These are phyloP conservation scores for Botrytis fabae DNA, from an alignment of 2,329 filamentous ascomycete species.

Conservation along the genomic window DNA sequence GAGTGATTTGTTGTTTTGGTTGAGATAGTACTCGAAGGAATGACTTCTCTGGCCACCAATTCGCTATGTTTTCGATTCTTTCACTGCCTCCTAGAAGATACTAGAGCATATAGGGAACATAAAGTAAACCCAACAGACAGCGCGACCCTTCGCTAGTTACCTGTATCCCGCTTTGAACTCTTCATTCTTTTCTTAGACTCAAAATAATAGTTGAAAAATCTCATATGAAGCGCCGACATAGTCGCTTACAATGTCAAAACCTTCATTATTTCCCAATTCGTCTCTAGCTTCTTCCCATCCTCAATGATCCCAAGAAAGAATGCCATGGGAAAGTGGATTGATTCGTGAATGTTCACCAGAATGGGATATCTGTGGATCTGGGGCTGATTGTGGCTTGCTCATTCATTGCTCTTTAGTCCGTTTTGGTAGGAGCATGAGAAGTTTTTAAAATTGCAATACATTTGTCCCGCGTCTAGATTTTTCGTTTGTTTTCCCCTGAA, in stretches of 20 bases:
- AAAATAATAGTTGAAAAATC: not conserved
- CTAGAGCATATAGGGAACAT: not conserved
- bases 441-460: not conserved
- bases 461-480: not conserved
- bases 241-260: not conserved
- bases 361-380: not conserved
- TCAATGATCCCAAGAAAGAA: not conserved
- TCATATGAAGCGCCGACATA: not conserved
- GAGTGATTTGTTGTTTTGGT: not conserved
- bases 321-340: not conserved
- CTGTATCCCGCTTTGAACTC: not conserved
- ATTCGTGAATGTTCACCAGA: not conserved
- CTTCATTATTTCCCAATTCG: constrained; percentile 4
- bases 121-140: not conserved
- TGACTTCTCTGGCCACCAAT: too few species aligned
- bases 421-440: not conserved
- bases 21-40: not conserved
- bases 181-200: not conserved
- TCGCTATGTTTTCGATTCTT: not conserved
- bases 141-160: not conserved
- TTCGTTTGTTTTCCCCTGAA: not conserved
- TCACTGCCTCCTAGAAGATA: not conserved
- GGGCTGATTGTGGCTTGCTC: constrained; percentile 9
- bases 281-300: not conserved
- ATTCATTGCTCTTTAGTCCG: not conserved